Evolutionary conservation across 768 basidiomycete species (phyloP).

Genomic region (Phlegmacium glaucopus): DNA sequence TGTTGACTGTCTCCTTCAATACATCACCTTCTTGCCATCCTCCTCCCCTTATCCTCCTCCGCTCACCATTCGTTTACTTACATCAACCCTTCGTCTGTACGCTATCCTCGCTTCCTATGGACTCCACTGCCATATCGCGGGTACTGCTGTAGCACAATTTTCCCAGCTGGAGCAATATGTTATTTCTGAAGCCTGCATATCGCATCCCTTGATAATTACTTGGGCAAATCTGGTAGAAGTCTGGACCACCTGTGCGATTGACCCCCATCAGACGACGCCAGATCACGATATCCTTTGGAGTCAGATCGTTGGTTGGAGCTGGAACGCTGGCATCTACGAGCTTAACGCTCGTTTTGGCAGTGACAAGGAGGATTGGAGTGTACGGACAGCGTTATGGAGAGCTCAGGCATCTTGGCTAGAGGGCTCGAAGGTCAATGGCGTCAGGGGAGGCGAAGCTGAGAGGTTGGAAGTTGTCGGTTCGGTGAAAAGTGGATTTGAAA

Average conservation of each 20-base stretch:
- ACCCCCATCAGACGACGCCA: constrained; percentile 87
- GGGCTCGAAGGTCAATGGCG: constrained; percentile 69
- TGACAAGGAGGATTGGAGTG: constrained; percentile 28
- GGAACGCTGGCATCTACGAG: constrained; percentile 57
- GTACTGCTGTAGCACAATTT: constrained; percentile 59
- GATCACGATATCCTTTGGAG: constrained; percentile 89
- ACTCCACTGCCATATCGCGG: constrained; percentile 65
- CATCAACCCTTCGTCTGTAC: constrained; percentile 62
- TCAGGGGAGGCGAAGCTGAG: constrained; percentile 65
- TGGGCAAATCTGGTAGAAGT: constrained; percentile 61
- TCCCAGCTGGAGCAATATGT: constrained; percentile 46
- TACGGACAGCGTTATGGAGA: constrained; percentile 52
- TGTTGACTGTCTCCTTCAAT: constrained; percentile 70
- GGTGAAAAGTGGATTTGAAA: constrained; percentile 40
- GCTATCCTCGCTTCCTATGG: constrained; percentile 72
- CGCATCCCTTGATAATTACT: constrained; percentile 35
- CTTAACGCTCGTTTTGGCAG: constrained; percentile 31
- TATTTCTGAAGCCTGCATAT: constrained; percentile 33
- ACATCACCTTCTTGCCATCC: constrained; percentile 55
- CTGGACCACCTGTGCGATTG: constrained; percentile 84
- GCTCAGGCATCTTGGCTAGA: constrained; percentile 69
- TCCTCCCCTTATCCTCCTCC: constrained; percentile 37
- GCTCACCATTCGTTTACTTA: constrained; percentile 48
- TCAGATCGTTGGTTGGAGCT: constrained; percentile 76
- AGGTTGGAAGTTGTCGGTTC: constrained; percentile 36